Conservation (phyloP, 1,284 basidiomycete species). For the Trametes sp. region DNA sequence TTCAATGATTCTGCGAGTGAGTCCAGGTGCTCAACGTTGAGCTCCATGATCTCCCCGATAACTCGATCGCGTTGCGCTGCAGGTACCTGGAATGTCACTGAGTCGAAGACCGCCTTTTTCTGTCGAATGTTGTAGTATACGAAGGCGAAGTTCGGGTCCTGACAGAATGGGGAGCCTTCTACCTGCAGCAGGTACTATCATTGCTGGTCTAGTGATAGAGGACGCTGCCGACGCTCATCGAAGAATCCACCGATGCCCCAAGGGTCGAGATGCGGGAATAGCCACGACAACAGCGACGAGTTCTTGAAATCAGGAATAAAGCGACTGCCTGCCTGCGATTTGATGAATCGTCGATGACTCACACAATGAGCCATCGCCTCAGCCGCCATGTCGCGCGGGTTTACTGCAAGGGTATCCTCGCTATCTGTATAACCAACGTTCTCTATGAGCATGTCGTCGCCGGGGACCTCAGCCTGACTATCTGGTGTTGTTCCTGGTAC, state of each 20-base stretch:
- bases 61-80: background rate
- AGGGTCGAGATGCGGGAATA: conserved; percentile 21
- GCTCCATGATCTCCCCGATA: background rate
- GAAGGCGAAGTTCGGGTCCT: background rate
- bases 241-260: conserved; percentile 4
- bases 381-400: conserved; percentile 14
- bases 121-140: background rate
- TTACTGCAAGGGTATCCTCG: background rate
- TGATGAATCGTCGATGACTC: conserved; percentile 3
- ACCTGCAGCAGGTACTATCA: background rate
- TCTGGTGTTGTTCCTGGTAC: conserved; percentile 11
- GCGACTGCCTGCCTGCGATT: conserved; percentile 8
- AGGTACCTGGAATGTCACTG: background rate
- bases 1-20: background rate
- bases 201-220: background rate
- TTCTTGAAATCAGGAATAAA: conserved; percentile 26
- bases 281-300: conserved; percentile 15
- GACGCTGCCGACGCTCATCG: background rate
- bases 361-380: conserved; percentile 16
- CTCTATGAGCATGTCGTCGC: conserved; percentile 5
- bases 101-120: background rate
- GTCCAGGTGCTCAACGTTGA: background rate
- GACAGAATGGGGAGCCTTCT: background rate
- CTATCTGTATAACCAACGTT: conserved; percentile 9
- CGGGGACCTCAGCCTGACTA: background rate